Conservation (phyloP, 106 monocot genomes). For the Apostasia ramifera region DNA sequence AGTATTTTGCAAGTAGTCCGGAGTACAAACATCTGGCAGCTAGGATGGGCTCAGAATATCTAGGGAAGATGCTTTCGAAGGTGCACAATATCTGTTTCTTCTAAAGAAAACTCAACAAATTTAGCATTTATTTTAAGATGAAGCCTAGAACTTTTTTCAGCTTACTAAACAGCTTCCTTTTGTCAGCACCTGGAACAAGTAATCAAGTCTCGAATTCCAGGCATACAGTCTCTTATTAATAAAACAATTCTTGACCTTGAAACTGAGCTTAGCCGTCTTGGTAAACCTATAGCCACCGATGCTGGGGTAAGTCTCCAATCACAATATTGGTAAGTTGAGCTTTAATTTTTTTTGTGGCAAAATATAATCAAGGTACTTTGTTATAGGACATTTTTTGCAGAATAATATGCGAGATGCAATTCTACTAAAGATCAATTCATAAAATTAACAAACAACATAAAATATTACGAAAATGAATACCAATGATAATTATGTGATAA, state of each 20-base stretch:
- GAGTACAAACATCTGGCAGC: conserved; percentile 83
- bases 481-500: no score
- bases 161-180: neutral
- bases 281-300: conserved; percentile 83
- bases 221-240: conserved; percentile 70
- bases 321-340: neutral
- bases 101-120: neutral
- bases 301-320: conserved; percentile 47
- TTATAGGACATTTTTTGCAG: no score
- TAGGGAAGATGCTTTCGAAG: conserved; percentile 82
- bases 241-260: conserved; percentile 72
- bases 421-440: no score
- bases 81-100: conserved; percentile 8
- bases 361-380: no score
- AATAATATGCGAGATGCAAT: no score
- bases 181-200: conserved; percentile 83
- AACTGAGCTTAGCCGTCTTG: conserved; percentile 55
- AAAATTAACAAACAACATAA: no score
- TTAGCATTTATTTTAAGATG: no score
- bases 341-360: no score
- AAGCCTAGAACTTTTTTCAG: no score
- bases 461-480: no score
- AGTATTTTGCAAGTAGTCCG: conserved; percentile 66
- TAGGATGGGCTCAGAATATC: conserved; percentile 82
- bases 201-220: conserved; percentile 81